Evolutionary conservation across 257 asterid genomes (phyloP).

Genomic region (Salvia hispanica): DNA sequence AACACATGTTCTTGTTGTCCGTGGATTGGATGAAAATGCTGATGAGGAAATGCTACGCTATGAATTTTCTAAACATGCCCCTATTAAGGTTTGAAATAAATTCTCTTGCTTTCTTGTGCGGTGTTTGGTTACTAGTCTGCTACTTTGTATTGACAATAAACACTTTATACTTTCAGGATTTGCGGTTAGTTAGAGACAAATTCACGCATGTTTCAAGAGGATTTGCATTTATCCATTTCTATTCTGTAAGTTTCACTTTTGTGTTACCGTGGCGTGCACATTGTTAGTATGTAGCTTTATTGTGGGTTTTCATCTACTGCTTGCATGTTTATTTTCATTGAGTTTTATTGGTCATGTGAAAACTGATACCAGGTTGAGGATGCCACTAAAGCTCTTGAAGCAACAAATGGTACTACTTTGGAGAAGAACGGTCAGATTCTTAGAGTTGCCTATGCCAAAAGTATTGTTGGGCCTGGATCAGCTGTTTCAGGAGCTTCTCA

Average conservation of each 20-base stretch:
- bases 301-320: conserved; percentile 12
- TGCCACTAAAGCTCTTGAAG: conserved; percentile 93
- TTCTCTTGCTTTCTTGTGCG: neutral
- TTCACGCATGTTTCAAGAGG: conserved; percentile 98
- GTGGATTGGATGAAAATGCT: conserved; percentile 98
- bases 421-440: conserved; percentile 98
- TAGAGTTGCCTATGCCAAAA: conserved; percentile 99
- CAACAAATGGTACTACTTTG: conserved; percentile 84
- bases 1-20: conserved; percentile 95
- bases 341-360: conserved; percentile 25
- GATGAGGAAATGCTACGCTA: conserved; percentile 99
- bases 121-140: conserved; percentile 11
- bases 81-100: conserved; percentile 67
- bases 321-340: neutral
- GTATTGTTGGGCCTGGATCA: conserved; percentile 87
- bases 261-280: conserved; percentile 4
- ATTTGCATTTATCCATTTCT: conserved; percentile 89
- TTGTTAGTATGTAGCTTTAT: conserved; percentile 8
- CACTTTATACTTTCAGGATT: conserved; percentile 59
- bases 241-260: conserved; percentile 60
- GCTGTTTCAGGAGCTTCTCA: conserved; percentile 73
- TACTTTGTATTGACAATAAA: conserved; percentile 29
- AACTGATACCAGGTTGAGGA: conserved; percentile 70
- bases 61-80: conserved; percentile 93
- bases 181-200: conserved; percentile 96